Percentiles rank a stretch among this genome's conserved stretches.
Conservation (phyloP, 2,329 filamentous ascomycete genomes). For the Monosporascus sp. region DNA sequence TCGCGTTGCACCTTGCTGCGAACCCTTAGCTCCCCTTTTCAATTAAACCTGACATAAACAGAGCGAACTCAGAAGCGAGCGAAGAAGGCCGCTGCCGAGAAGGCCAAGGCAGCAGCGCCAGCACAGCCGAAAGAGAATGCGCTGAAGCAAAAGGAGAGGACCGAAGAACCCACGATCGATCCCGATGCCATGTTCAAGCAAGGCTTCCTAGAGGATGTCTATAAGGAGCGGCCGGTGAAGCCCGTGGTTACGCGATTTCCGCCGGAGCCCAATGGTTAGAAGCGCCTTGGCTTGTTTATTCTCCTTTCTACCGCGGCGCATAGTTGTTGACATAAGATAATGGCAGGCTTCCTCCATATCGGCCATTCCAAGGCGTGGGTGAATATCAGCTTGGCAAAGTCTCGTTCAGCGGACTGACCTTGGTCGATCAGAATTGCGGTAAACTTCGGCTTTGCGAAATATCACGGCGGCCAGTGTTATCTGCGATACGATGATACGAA, state of each 20-base stretch:
- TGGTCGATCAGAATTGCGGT: conserved; percentile 58
- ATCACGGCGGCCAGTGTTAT: conserved; percentile 72
- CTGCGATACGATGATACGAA: conserved; percentile 92
- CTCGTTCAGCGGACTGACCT: neutral
- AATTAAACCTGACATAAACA: neutral
- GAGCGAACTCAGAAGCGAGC: conserved; percentile 51
- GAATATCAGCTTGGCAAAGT: neutral
- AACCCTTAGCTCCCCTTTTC: no score
- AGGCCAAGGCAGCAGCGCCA: conserved; percentile 38
- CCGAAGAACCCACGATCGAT: conserved; percentile 40
- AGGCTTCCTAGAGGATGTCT: conserved; percentile 69
- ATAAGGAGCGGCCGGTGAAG: conserved; percentile 58
- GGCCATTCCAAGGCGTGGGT: conserved; percentile 79
- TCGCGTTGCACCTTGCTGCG: no score
- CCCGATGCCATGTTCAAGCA: conserved; percentile 71
- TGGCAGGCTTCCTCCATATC: conserved; percentile 66
- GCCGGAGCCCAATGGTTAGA: conserved; percentile 75
- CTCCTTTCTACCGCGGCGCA: neutral
- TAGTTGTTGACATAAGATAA: neutral
- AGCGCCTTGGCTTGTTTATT: neutral
- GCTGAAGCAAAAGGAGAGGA: conserved; percentile 40
- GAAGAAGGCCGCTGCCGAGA: conserved; percentile 49
- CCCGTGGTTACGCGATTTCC: conserved; percentile 68
- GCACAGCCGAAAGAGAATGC: conserved; percentile 20
- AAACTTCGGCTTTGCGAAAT: conserved; percentile 90